Conservation (phyloP, 1,284 basidiomycete species). For the Sporisorium sorghi region DNA sequence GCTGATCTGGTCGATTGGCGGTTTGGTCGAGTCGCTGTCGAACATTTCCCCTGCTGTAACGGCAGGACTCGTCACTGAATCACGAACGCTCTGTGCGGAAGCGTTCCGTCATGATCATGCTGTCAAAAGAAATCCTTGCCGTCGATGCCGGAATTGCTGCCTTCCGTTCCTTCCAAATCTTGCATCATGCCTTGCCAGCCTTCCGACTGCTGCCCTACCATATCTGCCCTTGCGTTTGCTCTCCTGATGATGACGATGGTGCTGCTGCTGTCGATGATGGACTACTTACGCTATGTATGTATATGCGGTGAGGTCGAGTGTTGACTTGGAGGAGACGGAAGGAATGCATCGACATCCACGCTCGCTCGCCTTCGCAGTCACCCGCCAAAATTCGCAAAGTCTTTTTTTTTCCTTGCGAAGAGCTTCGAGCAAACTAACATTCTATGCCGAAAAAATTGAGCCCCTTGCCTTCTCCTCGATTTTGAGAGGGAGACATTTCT, state of each 20-base stretch:
- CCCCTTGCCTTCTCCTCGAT: neutral
- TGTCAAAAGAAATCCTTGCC: neutral
- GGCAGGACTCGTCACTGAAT: neutral
- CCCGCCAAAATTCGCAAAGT: neutral
- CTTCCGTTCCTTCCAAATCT: neutral
- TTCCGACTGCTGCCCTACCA: neutral
- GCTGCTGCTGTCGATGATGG: slow-evolving; percentile 5
- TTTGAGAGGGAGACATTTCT: neutral
- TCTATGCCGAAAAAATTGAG: neutral
- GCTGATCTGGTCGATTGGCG: neutral
- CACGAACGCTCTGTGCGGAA: neutral
- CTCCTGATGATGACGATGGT: neutral
- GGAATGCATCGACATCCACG: slow-evolving; percentile 11
- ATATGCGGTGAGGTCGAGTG: slow-evolving; percentile 46
- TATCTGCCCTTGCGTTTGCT: neutral
- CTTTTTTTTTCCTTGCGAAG: neutral
- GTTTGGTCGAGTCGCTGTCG: neutral
- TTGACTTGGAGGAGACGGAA: slow-evolving; percentile 41
- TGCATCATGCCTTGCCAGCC: neutral
- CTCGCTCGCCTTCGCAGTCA: neutral
- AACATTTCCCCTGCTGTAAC: neutral
- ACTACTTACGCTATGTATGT: slow-evolving; percentile 49
- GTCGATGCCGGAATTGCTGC: neutral
- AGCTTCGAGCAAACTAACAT: slow-evolving; percentile 32
- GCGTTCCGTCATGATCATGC: neutral